Percentiles rank a stretch among this genome's conserved stretches.
Evolutionary conservation across 176 grass and related monocot species (phyloP).

Genomic region (Paspalum notatum): DNA sequence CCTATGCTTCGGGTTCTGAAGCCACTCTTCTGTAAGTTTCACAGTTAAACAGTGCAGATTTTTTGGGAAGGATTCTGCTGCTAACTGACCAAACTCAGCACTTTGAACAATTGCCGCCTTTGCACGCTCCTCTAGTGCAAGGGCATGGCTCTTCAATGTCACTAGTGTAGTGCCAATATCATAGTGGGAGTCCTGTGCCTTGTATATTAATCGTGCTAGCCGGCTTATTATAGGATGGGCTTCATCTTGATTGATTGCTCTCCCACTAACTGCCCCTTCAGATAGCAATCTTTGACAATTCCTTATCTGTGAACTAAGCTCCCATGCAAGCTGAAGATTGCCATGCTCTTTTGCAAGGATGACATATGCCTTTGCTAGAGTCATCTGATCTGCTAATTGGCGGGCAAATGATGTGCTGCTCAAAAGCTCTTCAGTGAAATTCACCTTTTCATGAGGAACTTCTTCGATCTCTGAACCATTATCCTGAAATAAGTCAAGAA

Average conservation of each 20-base stretch:
- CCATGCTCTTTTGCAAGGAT: conserved; percentile 93
- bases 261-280: conserved; percentile 81
- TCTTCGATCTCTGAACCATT: conserved; percentile 52
- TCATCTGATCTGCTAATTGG: conserved; percentile 94
- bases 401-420: conserved; percentile 91
- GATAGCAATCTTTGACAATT: conserved; percentile 84
- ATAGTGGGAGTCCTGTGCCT: conserved; percentile 96
- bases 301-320: conserved; percentile 93
- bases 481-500: conserved; percentile 57
- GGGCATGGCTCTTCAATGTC: conserved; percentile 80
- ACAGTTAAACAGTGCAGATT: conserved; percentile 82
- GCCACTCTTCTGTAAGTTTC: conserved; percentile 85
- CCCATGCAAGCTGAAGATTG: conserved; percentile 93
- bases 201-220: conserved; percentile 84
- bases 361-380: conserved; percentile 93
- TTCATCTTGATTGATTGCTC: conserved; percentile 70
- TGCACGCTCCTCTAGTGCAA: conserved; percentile 87
- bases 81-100: conserved; percentile 88
- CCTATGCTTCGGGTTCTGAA: conserved; percentile 56
- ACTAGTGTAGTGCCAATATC: conserved; percentile 91
- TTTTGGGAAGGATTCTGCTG: conserved; percentile 78
- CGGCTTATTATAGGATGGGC: conserved; percentile 79
- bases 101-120: conserved; percentile 86
- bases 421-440: conserved; percentile 94
- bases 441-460: conserved; percentile 57